Evolutionary conservation across 352 stramenopile species (phyloP).

Genomic region (Phytophthora aleatoria): DNA sequence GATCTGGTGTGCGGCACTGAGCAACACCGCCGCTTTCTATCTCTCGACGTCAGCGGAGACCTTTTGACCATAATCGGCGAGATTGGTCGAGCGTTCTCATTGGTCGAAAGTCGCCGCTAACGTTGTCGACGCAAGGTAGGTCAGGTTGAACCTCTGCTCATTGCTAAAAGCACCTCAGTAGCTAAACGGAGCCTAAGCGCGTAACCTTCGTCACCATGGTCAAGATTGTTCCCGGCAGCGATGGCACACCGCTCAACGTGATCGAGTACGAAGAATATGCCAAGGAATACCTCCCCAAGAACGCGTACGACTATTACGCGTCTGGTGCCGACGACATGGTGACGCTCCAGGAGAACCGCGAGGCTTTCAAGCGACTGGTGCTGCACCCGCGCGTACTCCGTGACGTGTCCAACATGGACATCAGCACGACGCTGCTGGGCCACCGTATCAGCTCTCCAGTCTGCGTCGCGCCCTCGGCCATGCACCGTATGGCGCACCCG

Average conservation of each 20-base stretch:
- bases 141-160: conserved; percentile 14
- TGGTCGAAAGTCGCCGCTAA: conserved; percentile 10
- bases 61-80: conserved; percentile 10
- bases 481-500: conserved; percentile 95
- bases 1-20: background rate
- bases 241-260: conserved; percentile 84
- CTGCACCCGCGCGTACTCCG: conserved; percentile 94
- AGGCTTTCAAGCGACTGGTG: conserved; percentile 93
- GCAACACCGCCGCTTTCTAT: background rate
- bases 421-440: conserved; percentile 92
- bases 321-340: conserved; percentile 94
- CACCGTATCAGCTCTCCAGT: conserved; percentile 90
- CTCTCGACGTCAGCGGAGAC: too few relatives aligned
- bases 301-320: conserved; percentile 92
- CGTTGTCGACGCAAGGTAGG: conserved; percentile 16
- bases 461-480: conserved; percentile 91
- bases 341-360: conserved; percentile 74
- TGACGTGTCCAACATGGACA: conserved; percentile 93
- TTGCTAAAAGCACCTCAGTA: conserved; percentile 9
- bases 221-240: conserved; percentile 79
- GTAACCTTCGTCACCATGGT: conserved; percentile 28
- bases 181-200: background rate
- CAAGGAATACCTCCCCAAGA: conserved; percentile 90
- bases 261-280: conserved; percentile 92
- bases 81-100: conserved; percentile 27